Evolutionary conservation across 2,329 filamentous ascomycete genomes (phyloP).

Genomic region (Aureobasidium sp.): DNA sequence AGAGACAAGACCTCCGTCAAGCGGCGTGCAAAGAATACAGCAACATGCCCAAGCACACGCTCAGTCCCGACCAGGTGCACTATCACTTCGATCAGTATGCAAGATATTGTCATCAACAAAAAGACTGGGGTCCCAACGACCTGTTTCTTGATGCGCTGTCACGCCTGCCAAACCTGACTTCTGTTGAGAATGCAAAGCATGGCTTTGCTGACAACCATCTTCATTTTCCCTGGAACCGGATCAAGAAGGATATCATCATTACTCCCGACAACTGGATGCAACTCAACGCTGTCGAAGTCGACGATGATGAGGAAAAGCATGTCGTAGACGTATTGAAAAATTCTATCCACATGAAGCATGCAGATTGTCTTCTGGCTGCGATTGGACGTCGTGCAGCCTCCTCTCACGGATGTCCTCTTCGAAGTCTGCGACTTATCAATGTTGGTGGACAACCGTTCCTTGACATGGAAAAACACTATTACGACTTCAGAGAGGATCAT

Average conservation of each 20-base stretch:
- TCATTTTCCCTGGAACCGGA: slow-evolving; percentile 17
- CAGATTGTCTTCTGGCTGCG: neutral
- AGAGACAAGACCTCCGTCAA: neutral
- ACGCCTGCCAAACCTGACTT: slow-evolving; percentile 17
- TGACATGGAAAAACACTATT: neutral
- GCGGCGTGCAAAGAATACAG: neutral
- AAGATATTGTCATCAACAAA: slow-evolving; percentile 12
- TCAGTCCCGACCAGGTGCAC: neutral
- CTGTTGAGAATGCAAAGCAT: slow-evolving; percentile 13
- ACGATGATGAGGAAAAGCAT: slow-evolving; percentile 9
- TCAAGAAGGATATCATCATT: slow-evolving; percentile 14
- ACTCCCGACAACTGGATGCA: slow-evolving; percentile 19
- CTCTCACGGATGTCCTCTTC: neutral
- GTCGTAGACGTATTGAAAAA: neutral
- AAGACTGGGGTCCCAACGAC: slow-evolving; percentile 13
- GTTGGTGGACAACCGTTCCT: slow-evolving; percentile 2
- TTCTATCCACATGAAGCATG: slow-evolving; percentile 4
- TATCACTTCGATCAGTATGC: slow-evolving; percentile 2
- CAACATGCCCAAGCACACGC: slow-evolving; percentile 14
- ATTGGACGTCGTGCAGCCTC: neutral
- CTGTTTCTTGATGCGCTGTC: slow-evolving; percentile 17
- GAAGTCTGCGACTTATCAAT: neutral
- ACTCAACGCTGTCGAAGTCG: neutral
- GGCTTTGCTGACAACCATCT: slow-evolving; percentile 13
- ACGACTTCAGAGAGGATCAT: too few relatives aligned